A percentile compares a stretch with the other conserved stretches of the same genome.
These are phyloP conservation scores for Sporothrix inflata DNA, from an alignment of 2,329 filamentous ascomycete genomes.

Conservation along the genomic window DNA sequence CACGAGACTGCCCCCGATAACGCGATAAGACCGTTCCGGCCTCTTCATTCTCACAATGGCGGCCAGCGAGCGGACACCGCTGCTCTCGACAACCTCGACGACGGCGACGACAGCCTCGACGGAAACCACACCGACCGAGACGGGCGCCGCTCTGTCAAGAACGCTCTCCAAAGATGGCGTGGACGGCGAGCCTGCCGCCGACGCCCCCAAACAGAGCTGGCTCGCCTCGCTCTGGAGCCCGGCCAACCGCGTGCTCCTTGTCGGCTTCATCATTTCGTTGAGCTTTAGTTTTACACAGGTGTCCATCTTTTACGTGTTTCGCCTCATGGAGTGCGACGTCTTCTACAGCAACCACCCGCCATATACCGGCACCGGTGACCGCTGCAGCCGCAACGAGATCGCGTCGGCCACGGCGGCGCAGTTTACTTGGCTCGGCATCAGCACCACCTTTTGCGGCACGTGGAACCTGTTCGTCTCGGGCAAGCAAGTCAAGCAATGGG, in stretches of 20 bases:
- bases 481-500: conserved; percentile 67
- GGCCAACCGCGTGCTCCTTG: conserved; percentile 56
- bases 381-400: conserved; percentile 64
- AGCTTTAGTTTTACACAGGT: conserved; percentile 56
- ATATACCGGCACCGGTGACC: conserved; percentile 51
- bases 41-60: not conserved
- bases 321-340: conserved; percentile 71
- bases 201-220: conserved; percentile 8
- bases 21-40: too few relatives aligned
- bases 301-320: conserved; percentile 64
- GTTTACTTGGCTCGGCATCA: conserved; percentile 67
- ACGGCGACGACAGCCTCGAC: not conserved
- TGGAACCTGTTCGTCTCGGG: conserved; percentile 69
- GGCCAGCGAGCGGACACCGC: conserved; percentile 32
- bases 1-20: not conserved
- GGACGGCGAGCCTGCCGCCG: not conserved
- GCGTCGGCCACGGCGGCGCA: conserved; percentile 66
- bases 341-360: conserved; percentile 65
- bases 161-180: conserved; percentile 7
- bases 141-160: not conserved
- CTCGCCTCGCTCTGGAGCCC: conserved; percentile 30
- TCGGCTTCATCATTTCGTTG: conserved; percentile 62
- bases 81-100: conserved; percentile 26
- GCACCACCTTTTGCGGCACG: conserved; percentile 67
- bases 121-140: not conserved